Evolutionary conservation across 768 basidiomycete genomes (phyloP), one percentile per base, ranked within the genome.

Genomic region (Phaffia tasmanica): DNA sequence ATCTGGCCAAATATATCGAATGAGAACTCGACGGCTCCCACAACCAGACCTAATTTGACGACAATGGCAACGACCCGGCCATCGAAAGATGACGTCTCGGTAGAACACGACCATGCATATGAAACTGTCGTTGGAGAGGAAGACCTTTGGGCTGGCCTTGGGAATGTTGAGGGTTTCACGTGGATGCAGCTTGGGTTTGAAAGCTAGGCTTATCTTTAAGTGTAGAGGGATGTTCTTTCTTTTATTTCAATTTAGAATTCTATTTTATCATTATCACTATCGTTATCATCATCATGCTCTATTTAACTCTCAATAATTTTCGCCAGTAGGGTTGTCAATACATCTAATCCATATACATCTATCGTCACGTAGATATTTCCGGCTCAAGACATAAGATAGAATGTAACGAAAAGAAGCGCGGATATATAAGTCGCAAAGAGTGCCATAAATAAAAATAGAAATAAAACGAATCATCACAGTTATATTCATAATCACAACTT

Each of bases 131-230:
- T 67, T 16, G 61, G 55, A n/a, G 54, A 67, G 47, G 66, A 67
- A 50, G 66, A 67, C 30, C 29, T 67, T 2, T 67, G 54, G 54
- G 66, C 66, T 1, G 27, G 47, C 0, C 1, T 62, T 18, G 66
- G 66, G 0, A 32, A 63, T 30, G n/a, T 46, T 27, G 29, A 63
- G 30, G 65, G 65, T 29, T 62, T 27, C 21, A 30, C 19, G 5
- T 67, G 66, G 66, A 67, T 67, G 66, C 50, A 56, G 21, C 27
- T 67, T 6, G 65, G 59, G 18, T 61, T 66, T 16, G 50, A 66
- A 21, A 53, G 5, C 35, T 42, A 11, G 11, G 27, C 25, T 4
- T 42, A 42, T 42, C 35, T 42, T 42, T 11, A 5, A 4, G 4
- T 42, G 35, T 4, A 11, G 35, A 42, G 11, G 11, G 35, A 42